Base-by-base conservation (phyloP, 345 rosid species). In the Arabidopsis thaliana region DNA sequence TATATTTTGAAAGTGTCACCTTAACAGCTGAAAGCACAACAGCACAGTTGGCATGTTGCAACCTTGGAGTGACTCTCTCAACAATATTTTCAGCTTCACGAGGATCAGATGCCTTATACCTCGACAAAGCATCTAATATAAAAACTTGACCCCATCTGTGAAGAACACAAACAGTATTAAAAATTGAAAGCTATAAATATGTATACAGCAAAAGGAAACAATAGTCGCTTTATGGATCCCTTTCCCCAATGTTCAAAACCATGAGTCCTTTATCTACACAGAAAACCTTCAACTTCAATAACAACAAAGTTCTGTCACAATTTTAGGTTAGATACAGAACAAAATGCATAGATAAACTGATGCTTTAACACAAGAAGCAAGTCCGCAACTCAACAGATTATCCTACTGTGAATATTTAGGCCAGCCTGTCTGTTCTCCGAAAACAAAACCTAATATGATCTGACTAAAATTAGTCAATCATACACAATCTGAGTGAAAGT, bases 81-180 rank as follows among this genome's bases (percentile, higher is more conserved):
- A 94, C 98, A 76, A 91, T 94, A 77, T 85, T 91, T 82, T 94
- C 97, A 78, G 98, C 97, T 77, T 94, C 98, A 61, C 97, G 93
- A 66, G 97, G 94, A 87, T 91, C 97, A 68, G 90, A 84, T 56
- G 97, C 94, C 80, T 91, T 91, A 83, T 88, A 91, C 84, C 82
- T 86, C 42, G 98, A 87, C 67, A 94, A 87, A n/a, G 98, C 96
- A 80, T 94, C 97, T 81, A 94, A 79, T 75, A 94, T 91, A 84
- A 94, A 91, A 61, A 94, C 97, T 86, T 94, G 98, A 71, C 97
- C 98, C 98, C 98, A 94, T 85, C 98, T 93, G 79, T 53, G 61
- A 69, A 41, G 30, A 69, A 36, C 37, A 50, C 14, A 51, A 16
- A 38, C 8, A 55, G 10, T 10, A 16, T 57, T 38, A 48, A 69